Percentiles rank a stretch among this genome's conserved stretches.
Evolutionary conservation across 768 basidiomycete genomes (phyloP).

Genomic region (Tylopilus subfusipes): DNA sequence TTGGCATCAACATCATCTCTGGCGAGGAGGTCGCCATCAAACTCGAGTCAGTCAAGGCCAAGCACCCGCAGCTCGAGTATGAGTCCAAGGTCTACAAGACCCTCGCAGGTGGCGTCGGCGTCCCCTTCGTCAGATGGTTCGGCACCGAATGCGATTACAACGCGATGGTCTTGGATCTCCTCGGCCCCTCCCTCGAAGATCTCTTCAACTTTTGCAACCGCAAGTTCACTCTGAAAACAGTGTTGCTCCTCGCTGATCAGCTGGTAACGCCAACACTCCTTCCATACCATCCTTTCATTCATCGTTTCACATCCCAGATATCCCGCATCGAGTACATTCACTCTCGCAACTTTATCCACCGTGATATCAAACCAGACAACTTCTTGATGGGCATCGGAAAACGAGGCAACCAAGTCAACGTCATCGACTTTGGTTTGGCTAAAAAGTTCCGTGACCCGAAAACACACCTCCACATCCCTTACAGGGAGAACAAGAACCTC

Average conservation of each 20-base stretch:
- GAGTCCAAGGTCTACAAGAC: conserved; percentile 96
- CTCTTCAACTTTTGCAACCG: conserved; percentile 96
- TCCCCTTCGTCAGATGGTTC: conserved; percentile 96
- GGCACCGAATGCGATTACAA: conserved; percentile 98
- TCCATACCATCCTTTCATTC: conserved; percentile 37
- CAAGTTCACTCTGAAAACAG: conserved; percentile 97
- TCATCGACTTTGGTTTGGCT: conserved; percentile 96
- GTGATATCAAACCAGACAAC: conserved; percentile 99
- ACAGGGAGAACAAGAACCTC: conserved; percentile 99
- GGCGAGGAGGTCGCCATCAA: conserved; percentile 99
- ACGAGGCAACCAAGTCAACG: conserved; percentile 99
- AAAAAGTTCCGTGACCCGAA: conserved; percentile 99
- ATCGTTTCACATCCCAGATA: conserved; percentile 53
- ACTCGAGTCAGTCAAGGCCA: conserved; percentile 99
- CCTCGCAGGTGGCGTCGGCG: conserved; percentile 97
- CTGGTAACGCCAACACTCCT: conserved; percentile 45
- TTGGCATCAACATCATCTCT: conserved; percentile 99
- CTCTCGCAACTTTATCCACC: conserved; percentile 96
- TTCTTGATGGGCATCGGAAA: conserved; percentile 99
- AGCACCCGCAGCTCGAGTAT: conserved; percentile 99
- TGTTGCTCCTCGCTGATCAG: conserved; percentile 94
- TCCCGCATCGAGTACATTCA: conserved; percentile 99
- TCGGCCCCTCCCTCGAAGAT: conserved; percentile 88
- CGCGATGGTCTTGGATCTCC: conserved; percentile 97
- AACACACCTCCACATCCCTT: conserved; percentile 99